Base-by-base conservation (phyloP, 73 alveolate genomes). In the Paramecium caudatum region DNA sequence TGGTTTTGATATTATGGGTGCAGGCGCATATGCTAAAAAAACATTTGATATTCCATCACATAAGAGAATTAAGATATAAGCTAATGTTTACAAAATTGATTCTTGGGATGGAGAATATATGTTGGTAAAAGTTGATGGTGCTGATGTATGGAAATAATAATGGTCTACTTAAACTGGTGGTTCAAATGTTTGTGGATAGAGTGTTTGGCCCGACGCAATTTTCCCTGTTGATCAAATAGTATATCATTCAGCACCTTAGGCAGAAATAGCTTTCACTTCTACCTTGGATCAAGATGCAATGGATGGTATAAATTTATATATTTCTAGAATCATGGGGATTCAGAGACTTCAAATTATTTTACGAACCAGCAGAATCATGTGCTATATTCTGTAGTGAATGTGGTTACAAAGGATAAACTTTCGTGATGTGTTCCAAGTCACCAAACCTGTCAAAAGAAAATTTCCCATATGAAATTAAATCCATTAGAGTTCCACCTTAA, bases 91-190 rank as follows among this genome's bases (percentile, higher is more conserved):
- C 21, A 74, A 74, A 45, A 74, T 74, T 17, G 88, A 74, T 45
- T 74, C 88, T 74, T 74, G 88, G 88, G 88, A 74, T 74, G 47
- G 47, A 27, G 88, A 74, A 74, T 74, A 21, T 5, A 27, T 74
- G 69, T 9, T 74, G 10, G 19, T 74, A 5, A 41, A 74, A 13
- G 62, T 74, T 39, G 88, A 74, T 74, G 62, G 69, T 15, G 13
- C 30, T 12, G 88, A 74, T 4, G 46, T 74, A 7, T 74, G 88
- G 88, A 74, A 41, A n/a, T 15, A 41, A 2, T 16, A 5, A 41
- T 74, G 68, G 69, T 41, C n/a, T 74, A 33, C 17, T 2, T 21
- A 74, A 43, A 74, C 88, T 8, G 88, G 88, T 16, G 88, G 88
- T 41, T 37, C 65, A 7, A 74, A 74, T 10, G 4, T 74, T 27